Conservation (phyloP, 148 eudicot species). For the Diospyros lotus region DNA sequence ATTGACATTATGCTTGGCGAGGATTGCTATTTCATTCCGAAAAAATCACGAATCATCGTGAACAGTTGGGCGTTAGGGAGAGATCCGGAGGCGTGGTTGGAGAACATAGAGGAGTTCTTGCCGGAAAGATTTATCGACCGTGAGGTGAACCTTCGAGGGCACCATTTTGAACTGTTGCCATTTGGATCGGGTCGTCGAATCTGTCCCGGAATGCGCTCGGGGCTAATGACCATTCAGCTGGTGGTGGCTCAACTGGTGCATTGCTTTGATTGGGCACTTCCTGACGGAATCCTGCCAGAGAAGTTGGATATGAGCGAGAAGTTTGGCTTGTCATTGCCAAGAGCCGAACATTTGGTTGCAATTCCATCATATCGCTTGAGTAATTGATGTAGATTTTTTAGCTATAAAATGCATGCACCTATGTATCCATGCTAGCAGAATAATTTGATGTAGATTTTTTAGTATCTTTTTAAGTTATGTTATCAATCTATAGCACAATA, state of each 20-base stretch:
- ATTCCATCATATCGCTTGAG: too few relatives aligned
- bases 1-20: conserved; percentile 14
- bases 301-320: conserved; percentile 53
- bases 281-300: conserved; percentile 28
- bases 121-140: conserved; percentile 46
- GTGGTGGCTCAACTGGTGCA: conserved; percentile 45
- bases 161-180: conserved; percentile 59
- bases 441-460: too few relatives aligned
- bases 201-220: too few relatives aligned
- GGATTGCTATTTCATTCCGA: conserved; percentile 39
- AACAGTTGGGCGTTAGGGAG: conserved; percentile 66
- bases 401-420: too few relatives aligned
- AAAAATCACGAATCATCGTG: conserved; percentile 35
- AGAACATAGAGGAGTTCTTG: conserved; percentile 41
- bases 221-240: too few relatives aligned
- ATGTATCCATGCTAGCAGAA: too few relatives aligned
- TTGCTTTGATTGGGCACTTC: conserved; percentile 62
- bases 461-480: too few relatives aligned
- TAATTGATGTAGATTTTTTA: too few relatives aligned
- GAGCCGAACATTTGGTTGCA: too few relatives aligned
- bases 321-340: conserved; percentile 22
- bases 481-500: too few relatives aligned
- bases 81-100: conserved; percentile 42
- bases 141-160: conserved; percentile 49
- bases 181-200: conserved; percentile 63